Conservation (phyloP, 371 early-diverging fungal species). For the Fennellomyces sp. region DNA sequence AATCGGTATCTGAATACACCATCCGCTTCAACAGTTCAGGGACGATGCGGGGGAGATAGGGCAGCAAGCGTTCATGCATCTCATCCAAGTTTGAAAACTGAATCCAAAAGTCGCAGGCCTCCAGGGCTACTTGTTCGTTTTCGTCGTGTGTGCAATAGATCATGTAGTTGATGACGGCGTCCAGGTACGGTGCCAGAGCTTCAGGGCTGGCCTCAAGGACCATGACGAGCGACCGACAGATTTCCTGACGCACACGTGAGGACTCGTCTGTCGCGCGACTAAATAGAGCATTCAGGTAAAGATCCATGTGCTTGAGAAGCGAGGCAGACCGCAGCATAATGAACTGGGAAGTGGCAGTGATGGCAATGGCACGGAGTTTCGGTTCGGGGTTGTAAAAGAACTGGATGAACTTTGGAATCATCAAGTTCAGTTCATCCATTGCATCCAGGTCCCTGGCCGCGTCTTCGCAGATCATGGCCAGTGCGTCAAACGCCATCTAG, state of each 20-base stretch:
- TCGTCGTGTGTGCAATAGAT: slow-evolving; percentile 81
- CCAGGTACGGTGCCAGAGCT: slow-evolving; percentile 75
- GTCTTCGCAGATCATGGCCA: slow-evolving; percentile 94
- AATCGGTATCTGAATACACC: slow-evolving; percentile 91
- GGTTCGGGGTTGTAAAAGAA: slow-evolving; percentile 73
- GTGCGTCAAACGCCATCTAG: slow-evolving; percentile 81
- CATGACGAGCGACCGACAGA: slow-evolving; percentile 90
- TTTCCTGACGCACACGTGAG: slow-evolving; percentile 77
- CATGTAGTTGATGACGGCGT: slow-evolving; percentile 88
- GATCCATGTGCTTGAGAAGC: slow-evolving; percentile 63
- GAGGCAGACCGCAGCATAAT: slow-evolving; percentile 64
- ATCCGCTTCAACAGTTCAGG: slow-evolving; percentile 87
- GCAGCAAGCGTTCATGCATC: slow-evolving; percentile 72
- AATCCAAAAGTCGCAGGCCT: slow-evolving; percentile 97
- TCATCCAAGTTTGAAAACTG: slow-evolving; percentile 76
- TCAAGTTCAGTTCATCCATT: slow-evolving; percentile 67
- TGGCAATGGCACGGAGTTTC: slow-evolving; percentile 72
- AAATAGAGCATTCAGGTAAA: slow-evolving; percentile 81
- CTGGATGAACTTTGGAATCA: slow-evolving; percentile 82
- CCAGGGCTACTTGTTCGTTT: slow-evolving; percentile 84
- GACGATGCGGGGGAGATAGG: slow-evolving; percentile 75
- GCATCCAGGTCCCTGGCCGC: slow-evolving; percentile 77
- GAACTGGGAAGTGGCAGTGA: slow-evolving; percentile 82
- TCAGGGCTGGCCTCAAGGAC: slow-evolving; percentile 82
- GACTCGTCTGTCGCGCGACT: slow-evolving; percentile 70